phyloP scores from a whole-genome alignment of 2,329 filamentous ascomycete genomes.

The Curvularia eragrostidis region DNA sequence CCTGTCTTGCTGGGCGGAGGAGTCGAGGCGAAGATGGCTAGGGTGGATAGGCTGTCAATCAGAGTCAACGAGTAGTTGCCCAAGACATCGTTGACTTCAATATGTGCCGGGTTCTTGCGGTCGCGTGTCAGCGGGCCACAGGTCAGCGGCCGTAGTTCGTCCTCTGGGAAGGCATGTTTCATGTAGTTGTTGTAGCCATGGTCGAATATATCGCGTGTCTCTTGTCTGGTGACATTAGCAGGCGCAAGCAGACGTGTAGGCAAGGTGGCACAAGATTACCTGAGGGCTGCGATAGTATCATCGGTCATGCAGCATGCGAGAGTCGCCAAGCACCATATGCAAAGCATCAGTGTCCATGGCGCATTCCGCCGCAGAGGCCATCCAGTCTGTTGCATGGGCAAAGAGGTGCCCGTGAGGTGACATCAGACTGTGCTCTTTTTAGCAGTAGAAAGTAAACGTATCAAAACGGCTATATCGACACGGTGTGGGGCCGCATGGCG shows the following conservation, averaged over 20 bases:
- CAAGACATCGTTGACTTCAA: constrained; percentile 91
- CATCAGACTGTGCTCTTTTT: constrained; percentile 38
- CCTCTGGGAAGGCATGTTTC: constrained; percentile 90
- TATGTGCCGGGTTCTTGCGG: constrained; percentile 75
- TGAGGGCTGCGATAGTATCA: constrained; percentile 50
- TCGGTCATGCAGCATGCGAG: constrained; percentile 54
- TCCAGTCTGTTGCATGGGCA: constrained; percentile 50
- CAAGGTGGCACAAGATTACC: constrained; percentile 29
- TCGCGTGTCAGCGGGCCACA: constrained; percentile 87
- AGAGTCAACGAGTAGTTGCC: constrained; percentile 97
- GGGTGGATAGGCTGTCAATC: constrained; percentile 91
- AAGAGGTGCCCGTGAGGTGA: constrained; percentile 34
- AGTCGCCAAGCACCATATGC: constrained; percentile 42
- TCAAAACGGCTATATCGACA: not conserved
- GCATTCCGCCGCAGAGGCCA: constrained; percentile 37
- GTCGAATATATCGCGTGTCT: constrained; percentile 80
- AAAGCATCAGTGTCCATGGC: constrained; percentile 43
- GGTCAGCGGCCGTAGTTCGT: constrained; percentile 87
- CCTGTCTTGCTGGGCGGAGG: constrained; percentile 63
- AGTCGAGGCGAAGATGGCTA: constrained; percentile 87
- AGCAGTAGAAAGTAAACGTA: constrained; percentile 2
- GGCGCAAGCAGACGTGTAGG: not conserved
- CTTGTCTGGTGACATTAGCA: constrained; percentile 46
- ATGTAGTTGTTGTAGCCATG: constrained; percentile 98
- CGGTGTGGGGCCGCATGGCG: constrained; percentile 15